Conservation (phyloP, 768 basidiomycete species). For the Lenzites betulinus region DNA sequence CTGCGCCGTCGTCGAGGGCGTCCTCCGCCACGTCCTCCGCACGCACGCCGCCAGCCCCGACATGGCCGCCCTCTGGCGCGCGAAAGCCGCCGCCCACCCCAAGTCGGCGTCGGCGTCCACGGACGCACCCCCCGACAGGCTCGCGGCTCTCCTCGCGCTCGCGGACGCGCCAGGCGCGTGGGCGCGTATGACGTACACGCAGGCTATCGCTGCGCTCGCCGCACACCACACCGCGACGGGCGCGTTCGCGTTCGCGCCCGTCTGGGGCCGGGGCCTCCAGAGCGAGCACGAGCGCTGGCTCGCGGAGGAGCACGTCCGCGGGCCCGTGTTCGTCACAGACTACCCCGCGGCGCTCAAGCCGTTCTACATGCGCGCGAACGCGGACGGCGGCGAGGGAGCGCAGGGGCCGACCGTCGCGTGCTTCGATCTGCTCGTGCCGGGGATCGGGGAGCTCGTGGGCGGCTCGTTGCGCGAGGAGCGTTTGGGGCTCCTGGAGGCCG, state of each 20-base stretch:
- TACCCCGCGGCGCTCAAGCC: conserved; percentile 86
- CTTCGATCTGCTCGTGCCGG: conserved; percentile 91
- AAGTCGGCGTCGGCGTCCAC: too few species aligned
- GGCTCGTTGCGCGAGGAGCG: conserved; percentile 90
- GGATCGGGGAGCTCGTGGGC: conserved; percentile 87
- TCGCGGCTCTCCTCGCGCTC: conserved; percentile 33
- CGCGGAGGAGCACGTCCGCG: conserved; percentile 62
- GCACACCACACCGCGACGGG: conserved; percentile 36
- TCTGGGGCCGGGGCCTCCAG: conserved; percentile 72
- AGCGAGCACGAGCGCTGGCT: conserved; percentile 96
- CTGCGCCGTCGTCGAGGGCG: conserved; percentile 58
- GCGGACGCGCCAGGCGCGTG: conserved; percentile 44
- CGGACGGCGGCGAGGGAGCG: conserved; percentile 19
- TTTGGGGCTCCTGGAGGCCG: conserved; percentile 46
- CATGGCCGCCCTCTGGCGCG: conserved; percentile 39
- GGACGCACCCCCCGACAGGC: conserved; percentile 10
- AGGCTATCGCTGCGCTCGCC: conserved; percentile 64
- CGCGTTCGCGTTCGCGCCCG: conserved; percentile 57
- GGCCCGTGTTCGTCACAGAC: conserved; percentile 90
- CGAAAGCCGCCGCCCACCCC: conserved; percentile 36
- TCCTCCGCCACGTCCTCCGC: conserved; percentile 45
- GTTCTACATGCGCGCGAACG: conserved; percentile 91
- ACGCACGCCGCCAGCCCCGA: conserved; percentile 30
- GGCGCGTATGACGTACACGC: conserved; percentile 75
- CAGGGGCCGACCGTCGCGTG: conserved; percentile 73